Percentiles rank a stretch among this genome's conserved stretches.
These are phyloP conservation scores for Saccharomycopsis selenospora DNA, from an alignment of 805 yeast species.

Conservation along the genomic window DNA sequence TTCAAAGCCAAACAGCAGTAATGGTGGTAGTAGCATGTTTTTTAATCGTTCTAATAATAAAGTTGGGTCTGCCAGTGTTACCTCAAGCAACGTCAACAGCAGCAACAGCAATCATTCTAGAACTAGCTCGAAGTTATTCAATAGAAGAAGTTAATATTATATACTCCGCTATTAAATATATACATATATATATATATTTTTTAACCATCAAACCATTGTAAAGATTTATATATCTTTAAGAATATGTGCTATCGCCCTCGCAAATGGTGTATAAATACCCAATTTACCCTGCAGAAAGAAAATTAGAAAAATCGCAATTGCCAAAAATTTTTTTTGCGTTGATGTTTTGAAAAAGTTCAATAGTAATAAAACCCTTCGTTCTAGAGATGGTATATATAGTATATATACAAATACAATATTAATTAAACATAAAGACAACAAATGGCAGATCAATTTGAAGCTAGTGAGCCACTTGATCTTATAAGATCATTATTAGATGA, in stretches of 20 bases:
- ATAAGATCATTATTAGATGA: slow-evolving; percentile 84
- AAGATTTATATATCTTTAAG: too few relatives aligned
- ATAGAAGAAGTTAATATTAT: not conserved
- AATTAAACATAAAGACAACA: slow-evolving; percentile 6
- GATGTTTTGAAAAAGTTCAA: too few relatives aligned
- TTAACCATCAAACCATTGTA: too few relatives aligned
- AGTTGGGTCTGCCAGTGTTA: not conserved
- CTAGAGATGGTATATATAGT: too few relatives aligned
- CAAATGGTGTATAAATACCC: too few relatives aligned
- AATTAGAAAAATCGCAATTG: too few relatives aligned
- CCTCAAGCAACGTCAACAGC: not conserved
- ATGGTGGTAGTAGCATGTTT: slow-evolving; percentile 1
- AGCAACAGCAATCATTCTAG: not conserved
- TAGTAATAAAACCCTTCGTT: too few relatives aligned
- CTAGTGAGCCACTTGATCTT: slow-evolving; percentile 81
- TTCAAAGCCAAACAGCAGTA: not conserved
- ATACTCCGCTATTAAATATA: too few relatives aligned
- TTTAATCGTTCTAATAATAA: not conserved
- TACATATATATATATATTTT: too few relatives aligned
- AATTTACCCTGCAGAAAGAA: too few relatives aligned
- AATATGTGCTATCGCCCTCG: too few relatives aligned
- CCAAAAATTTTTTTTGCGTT: too few relatives aligned
- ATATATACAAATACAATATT: not conserved
- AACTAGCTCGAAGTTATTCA: not conserved
- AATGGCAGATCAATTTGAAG: slow-evolving; percentile 19